These are phyloP conservation scores for Hypoxylon fragiforme DNA, from an alignment of 495 filamentous ascomycete species.

Conservation along the genomic window DNA sequence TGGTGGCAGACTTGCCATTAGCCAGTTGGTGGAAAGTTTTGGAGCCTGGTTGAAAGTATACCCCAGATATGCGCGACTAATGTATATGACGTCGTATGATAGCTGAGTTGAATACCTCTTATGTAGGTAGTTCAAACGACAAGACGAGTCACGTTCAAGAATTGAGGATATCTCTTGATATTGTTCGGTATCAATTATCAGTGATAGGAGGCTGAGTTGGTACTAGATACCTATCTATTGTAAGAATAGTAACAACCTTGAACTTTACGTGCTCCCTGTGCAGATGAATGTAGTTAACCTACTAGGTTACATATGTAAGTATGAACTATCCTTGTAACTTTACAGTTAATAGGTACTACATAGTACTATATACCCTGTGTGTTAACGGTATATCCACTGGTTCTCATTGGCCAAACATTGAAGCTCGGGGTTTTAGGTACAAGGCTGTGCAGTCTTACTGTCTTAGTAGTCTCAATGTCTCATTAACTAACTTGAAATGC, in stretches of 20 bases:
- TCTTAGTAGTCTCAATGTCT: no score
- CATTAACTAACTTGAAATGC: no score
- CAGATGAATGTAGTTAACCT: no score
- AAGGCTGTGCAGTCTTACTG: slow-evolving; percentile 26
- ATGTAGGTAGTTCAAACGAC: slow-evolving; percentile 9
- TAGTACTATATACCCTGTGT: no score
- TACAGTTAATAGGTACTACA: no score
- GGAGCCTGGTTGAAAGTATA: slow-evolving; percentile 34
- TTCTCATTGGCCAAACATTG: slow-evolving; percentile 20
- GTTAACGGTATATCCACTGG: slow-evolving; percentile 1
- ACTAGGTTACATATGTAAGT: no score
- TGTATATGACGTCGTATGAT: slow-evolving; percentile 49
- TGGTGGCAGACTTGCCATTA: slow-evolving; percentile 14
- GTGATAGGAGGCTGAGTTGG: no score
- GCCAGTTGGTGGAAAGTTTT: slow-evolving; percentile 22
- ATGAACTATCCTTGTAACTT: no score
- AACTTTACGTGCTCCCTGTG: no score
- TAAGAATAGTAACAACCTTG: no score
- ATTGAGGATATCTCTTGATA: background rate
- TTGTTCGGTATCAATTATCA: background rate
- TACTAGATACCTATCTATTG: no score
- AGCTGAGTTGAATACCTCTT: slow-evolving; percentile 32
- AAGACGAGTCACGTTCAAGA: slow-evolving; percentile 7
- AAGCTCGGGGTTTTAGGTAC: slow-evolving; percentile 18
- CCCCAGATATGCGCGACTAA: slow-evolving; percentile 36